Conservation (phyloP, 805 yeast species). For the Diddensiella santjacobensis region DNA sequence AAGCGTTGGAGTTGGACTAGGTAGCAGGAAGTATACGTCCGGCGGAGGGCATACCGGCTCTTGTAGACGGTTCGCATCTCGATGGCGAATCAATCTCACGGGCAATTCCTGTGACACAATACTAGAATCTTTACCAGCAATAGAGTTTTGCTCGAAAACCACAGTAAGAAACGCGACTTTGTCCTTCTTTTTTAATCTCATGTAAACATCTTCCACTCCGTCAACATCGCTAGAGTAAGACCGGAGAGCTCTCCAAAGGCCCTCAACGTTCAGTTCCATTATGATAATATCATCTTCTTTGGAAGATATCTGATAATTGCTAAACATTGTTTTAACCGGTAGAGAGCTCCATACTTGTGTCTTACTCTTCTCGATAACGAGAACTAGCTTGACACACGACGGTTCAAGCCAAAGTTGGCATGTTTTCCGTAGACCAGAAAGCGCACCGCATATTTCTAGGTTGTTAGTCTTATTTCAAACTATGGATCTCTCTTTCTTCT, state of each 20-base stretch:
- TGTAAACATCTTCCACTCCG: constrained; percentile 25
- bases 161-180: constrained; percentile 52
- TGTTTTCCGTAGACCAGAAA: constrained; percentile 49
- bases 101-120: constrained; percentile 48
- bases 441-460: constrained; percentile 43
- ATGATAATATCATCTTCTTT: constrained; percentile 51
- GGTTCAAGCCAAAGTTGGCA: constrained; percentile 57
- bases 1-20: constrained; percentile 34
- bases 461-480: neutral
- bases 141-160: constrained; percentile 56
- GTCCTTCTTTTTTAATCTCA: constrained; percentile 29
- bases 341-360: constrained; percentile 70
- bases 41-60: constrained; percentile 63
- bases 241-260: constrained; percentile 52
- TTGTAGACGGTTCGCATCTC: constrained; percentile 47
- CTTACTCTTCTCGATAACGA: constrained; percentile 44
- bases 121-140: constrained; percentile 36
- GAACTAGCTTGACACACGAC: constrained; percentile 46
- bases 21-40: constrained; percentile 50
- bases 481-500: no score
- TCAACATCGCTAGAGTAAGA: constrained; percentile 47
- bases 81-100: constrained; percentile 55
- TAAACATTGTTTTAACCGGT: constrained; percentile 42
- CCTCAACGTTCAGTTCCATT: constrained; percentile 61
- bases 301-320: constrained; percentile 49